Evolutionary conservation across 768 basidiomycete genomes (phyloP), one percentile per base, ranked within the genome.

Genomic region (Hemileccinum impolitum): DNA sequence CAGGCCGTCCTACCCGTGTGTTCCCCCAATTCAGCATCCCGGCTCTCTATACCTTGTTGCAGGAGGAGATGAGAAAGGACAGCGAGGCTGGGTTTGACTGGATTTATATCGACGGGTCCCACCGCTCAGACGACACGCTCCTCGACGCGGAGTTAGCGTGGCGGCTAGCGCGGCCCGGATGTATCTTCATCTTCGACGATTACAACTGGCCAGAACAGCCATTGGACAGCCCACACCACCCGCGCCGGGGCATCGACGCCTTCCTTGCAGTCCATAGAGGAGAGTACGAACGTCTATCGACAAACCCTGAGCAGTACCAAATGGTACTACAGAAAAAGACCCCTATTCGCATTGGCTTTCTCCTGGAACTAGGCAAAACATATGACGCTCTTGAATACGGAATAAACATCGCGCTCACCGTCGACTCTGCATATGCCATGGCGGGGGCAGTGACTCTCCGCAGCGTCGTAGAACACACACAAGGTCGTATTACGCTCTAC

Each of bases 101-200:
- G 75, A 65, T 82, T 14, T 82, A 83, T 53, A 58, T 82, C 39
- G 80, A 82, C 48, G 80, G 81, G 4, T 80, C 79, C 7, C 80
- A 81, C 57, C 74, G 77, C 45, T 77, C 81, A 8, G 78, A 79
- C 51, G 82, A 82, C 53, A 81, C 79, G 0, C 65, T 82, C 41
- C 69, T 82, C n/a, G 82, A 83, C 55, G 80, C 73, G 8, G 82
- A 82, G 60, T 62, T 82, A 28, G 73, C 71, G 2, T 82, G 81
- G 80, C 69, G 82, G 6, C 63, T 83, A 15, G 76, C 79, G 3
- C 67, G 70, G 45, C 69, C 74, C 28, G 76, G 72, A 7, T 77
- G 77, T 5, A 64, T 81, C 44, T 54, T 82, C 58, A 74, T 82
- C 39, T 79, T 82, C 54, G 80, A 82, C 52, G 79, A 82, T 59